Evolutionary conservation across 2,329 filamentous ascomycete genomes (phyloP).

Genomic region (Colletotrichum euphorbiae): DNA sequence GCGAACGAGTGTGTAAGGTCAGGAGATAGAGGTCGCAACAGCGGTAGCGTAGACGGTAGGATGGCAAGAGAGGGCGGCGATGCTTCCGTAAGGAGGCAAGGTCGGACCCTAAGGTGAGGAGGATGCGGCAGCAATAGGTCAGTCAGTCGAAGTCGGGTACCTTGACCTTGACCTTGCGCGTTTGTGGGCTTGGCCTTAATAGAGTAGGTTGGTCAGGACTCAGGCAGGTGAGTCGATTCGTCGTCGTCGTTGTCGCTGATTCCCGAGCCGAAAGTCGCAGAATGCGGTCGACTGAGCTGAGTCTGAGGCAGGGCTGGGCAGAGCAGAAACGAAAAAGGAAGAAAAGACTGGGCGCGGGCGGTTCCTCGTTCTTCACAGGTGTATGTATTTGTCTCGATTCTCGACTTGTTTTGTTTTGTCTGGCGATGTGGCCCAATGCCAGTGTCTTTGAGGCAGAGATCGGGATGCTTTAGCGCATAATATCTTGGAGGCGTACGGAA

Average conservation of each 20-base stretch:
- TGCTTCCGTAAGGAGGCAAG: slow-evolving; percentile 15
- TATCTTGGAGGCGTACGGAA: slow-evolving; percentile 27
- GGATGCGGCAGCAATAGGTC: not conserved
- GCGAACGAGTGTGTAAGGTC: not conserved
- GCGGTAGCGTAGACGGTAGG: slow-evolving; percentile 18
- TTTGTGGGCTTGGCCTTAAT: not conserved
- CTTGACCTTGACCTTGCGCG: not conserved
- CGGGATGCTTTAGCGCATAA: slow-evolving; percentile 35
- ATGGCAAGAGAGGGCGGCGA: slow-evolving; percentile 6
- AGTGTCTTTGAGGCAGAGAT: slow-evolving; percentile 18
- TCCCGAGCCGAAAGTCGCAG: not conserved
- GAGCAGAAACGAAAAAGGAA: slow-evolving; percentile 5
- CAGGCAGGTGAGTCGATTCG: slow-evolving; percentile 6
- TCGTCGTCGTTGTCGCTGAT: not conserved
- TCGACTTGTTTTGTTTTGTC: slow-evolving; percentile 10
- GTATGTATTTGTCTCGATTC: not conserved
- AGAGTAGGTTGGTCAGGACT: not conserved
- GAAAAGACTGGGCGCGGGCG: not conserved
- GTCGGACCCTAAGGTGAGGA: not conserved
- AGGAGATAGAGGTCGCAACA: slow-evolving; percentile 2
- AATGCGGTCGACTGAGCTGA: not conserved
- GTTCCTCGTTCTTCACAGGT: slow-evolving; percentile 1
- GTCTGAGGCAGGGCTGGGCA: not conserved
- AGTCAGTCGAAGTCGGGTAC: not conserved
- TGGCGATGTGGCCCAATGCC: not conserved